Evolutionary conservation across 2,329 filamentous ascomycete species (phyloP).

Genomic region (Cytospora leucostoma): DNA sequence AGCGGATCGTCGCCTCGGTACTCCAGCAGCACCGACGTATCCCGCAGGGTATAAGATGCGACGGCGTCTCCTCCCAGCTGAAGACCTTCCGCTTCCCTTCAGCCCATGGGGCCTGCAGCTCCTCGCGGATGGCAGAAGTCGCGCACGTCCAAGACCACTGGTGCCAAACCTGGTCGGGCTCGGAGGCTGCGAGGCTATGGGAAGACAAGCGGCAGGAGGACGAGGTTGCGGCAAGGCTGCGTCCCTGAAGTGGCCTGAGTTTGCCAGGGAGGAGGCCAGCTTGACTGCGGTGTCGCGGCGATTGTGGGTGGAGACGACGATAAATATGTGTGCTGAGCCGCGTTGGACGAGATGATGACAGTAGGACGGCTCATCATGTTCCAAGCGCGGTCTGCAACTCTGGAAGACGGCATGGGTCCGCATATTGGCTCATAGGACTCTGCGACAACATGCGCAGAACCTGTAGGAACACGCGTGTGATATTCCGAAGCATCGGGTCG

Average conservation of each 20-base stretch:
- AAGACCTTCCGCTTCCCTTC: conserved; percentile 37
- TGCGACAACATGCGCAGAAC: too few species aligned
- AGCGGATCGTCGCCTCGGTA: conserved; percentile 48
- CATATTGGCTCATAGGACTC: conserved; percentile 28
- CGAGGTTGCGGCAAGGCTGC: conserved; percentile 32
- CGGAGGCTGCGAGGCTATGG: conserved; percentile 33
- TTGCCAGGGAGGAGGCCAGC: conserved; percentile 44
- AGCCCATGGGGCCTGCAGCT: conserved; percentile 7
- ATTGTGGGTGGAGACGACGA: conserved; percentile 48
- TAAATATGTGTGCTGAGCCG: conserved; percentile 43
- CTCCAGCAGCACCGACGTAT: conserved; percentile 47
- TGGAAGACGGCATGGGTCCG: conserved; percentile 9
- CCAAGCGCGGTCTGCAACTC: too few species aligned
- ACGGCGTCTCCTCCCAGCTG: conserved; percentile 31
- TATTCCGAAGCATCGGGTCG: conserved; percentile 31
- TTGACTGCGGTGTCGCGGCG: conserved; percentile 42
- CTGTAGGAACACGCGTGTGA: conserved; percentile 36
- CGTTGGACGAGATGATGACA: too few species aligned
- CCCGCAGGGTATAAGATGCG: conserved; percentile 36
- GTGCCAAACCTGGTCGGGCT: conserved; percentile 26
- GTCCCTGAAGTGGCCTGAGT: conserved; percentile 35
- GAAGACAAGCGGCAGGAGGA: conserved; percentile 35
- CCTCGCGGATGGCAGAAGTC: conserved; percentile 40
- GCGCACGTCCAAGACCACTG: conserved; percentile 49
- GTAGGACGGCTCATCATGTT: too few species aligned